Base-by-base conservation (phyloP, 2,329 filamentous ascomycete genomes). In the Achaetomium macrosporum region DNA sequence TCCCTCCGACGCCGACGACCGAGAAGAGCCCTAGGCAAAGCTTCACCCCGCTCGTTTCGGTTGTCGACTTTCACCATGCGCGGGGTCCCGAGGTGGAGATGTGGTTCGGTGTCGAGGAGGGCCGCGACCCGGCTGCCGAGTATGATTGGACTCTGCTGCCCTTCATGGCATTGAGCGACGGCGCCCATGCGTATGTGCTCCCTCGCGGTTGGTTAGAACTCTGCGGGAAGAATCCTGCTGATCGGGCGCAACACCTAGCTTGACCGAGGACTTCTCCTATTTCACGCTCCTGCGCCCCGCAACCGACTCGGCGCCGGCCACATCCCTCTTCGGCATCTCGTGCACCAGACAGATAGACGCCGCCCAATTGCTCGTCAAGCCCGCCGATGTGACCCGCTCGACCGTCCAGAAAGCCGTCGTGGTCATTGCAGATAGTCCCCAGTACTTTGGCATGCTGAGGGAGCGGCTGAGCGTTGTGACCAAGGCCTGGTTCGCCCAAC, bases 371-470 rank as follows among this genome's bases (percentile, higher is more conserved):
- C 79, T 90, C 60, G 83, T 88, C 65, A 82, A 89, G 29, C 87
- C 90, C 0, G 76, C 87, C 47, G 92, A 97, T 53, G 93, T 99
- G 47, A 99, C 93, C n/a, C 81, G 93, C 57, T 96, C 90, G 55
- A 96, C 93, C 1, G 93, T 99, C 40, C 93, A 99, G 69, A 99
- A 99, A 74, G 93, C 92, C 13, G 90, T 99, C 3, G 92, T 99
- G 42, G 90, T 96, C 51, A 90, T 99, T 61, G 90, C 89, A 50
- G 89, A 96, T 69, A 90, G 83, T 58, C 93, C 93, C 9, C 88
- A 93, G 65, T 84, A 84, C 64, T 95, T 99, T 69, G 91, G 90
- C 51, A 88, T 93, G 73, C 74, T 99, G 67, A 84, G 92, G 63
- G 89, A 97, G 71, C 86, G 93, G 60, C 74, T 99, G 58, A 87